Conservation (phyloP, 1,284 basidiomycete species). For the Rhizoctonia solani region DNA sequence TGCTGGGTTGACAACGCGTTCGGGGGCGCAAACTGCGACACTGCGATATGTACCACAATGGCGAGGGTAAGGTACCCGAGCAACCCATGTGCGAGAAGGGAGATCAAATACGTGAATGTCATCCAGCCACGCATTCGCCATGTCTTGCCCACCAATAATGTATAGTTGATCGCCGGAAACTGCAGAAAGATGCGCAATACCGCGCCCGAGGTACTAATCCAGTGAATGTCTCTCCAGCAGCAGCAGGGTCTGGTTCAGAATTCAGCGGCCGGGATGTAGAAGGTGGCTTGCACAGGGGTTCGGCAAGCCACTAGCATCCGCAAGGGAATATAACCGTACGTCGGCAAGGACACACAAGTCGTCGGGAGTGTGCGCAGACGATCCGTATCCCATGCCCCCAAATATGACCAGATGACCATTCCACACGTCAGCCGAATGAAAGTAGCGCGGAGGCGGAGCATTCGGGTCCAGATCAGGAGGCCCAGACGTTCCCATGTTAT, state of each 20-base stretch:
- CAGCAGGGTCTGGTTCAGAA: constrained; percentile 25
- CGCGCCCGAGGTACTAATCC: constrained; percentile 70
- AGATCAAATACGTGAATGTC: constrained; percentile 89
- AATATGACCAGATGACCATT: constrained; percentile 86
- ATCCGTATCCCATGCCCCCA: constrained; percentile 87
- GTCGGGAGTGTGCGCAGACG: constrained; percentile 65
- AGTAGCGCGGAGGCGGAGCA: constrained; percentile 79
- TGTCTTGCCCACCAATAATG: constrained; percentile 92
- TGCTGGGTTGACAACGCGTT: constrained; percentile 64
- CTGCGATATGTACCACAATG: constrained; percentile 93
- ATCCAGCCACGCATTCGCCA: constrained; percentile 88
- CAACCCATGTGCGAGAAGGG: constrained; percentile 70
- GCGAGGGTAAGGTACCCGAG: constrained; percentile 76
- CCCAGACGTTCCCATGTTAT: constrained; percentile 78
- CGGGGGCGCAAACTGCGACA: constrained; percentile 75
- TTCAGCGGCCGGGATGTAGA: constrained; percentile 44
- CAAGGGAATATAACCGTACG: constrained; percentile 81
- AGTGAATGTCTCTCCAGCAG: constrained; percentile 40
- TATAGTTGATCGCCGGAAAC: constrained; percentile 83
- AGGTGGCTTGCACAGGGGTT: constrained; percentile 37
- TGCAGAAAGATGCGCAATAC: constrained; percentile 88
- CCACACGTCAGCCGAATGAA: constrained; percentile 90
- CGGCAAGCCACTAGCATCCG: constrained; percentile 72
- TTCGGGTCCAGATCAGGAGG: constrained; percentile 59
- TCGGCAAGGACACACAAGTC: constrained; percentile 83